phyloP scores from a whole-genome alignment of 352 stramenopile genomes.

The Pythium aquatile region DNA sequence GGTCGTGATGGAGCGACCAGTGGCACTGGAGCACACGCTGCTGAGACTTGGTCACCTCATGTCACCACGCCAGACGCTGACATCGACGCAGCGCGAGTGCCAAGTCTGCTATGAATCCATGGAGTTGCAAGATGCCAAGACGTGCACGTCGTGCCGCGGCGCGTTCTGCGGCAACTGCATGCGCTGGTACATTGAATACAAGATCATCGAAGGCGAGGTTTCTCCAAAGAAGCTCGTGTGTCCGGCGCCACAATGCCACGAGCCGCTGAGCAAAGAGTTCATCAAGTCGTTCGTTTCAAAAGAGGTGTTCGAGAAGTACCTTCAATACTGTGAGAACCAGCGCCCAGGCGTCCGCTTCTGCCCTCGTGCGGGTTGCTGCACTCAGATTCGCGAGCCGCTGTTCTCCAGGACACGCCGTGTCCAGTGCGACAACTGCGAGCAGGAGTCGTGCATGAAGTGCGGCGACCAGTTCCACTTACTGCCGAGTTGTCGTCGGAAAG shows the following conservation, averaged over 20 bases:
- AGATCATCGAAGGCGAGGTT: conserved; percentile 74
- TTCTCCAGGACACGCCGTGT: conserved; percentile 44
- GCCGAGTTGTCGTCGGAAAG: conserved; percentile 50
- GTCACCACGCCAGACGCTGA: background rate
- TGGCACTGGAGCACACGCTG: background rate
- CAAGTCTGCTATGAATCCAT: conserved; percentile 77
- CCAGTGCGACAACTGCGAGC: conserved; percentile 42
- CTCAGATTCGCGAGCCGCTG: conserved; percentile 53
- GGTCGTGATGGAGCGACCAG: background rate
- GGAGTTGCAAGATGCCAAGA: conserved; percentile 42
- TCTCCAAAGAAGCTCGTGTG: conserved; percentile 75
- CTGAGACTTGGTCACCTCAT: background rate
- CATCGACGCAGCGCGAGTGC: conserved; percentile 36
- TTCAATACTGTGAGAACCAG: conserved; percentile 64
- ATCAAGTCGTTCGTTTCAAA: conserved; percentile 52
- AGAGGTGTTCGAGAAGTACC: conserved; percentile 60
- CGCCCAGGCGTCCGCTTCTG: conserved; percentile 69
- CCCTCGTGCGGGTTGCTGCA: conserved; percentile 59
- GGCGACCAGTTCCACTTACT: conserved; percentile 56
- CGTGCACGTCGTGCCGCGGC: conserved; percentile 41
- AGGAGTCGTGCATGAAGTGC: conserved; percentile 73
- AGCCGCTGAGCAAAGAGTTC: conserved; percentile 45
- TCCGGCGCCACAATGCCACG: conserved; percentile 53
- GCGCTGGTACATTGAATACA: conserved; percentile 73
- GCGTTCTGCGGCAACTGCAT: conserved; percentile 64